Evolutionary conservation across 495 filamentous ascomycete genomes (phyloP), one percentile per base, ranked within the genome.

Genomic region (Aspergillus biplanus): DNA sequence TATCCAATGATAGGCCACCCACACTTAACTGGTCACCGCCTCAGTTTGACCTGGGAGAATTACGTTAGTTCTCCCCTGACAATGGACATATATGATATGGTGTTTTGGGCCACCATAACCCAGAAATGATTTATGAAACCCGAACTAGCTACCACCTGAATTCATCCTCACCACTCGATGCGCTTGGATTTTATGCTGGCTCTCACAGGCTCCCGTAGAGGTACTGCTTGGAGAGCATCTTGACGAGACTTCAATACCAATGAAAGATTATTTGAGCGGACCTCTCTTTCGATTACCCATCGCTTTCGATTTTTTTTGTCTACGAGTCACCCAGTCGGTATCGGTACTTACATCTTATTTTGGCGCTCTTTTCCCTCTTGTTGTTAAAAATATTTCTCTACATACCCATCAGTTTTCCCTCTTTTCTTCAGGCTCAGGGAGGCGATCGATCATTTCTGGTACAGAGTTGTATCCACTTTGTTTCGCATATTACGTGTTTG

Each of bases 21-120:
- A 73, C 67, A 46, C 65, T 82, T 61, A 71, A 79, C 64, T 81
- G 79, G 79, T 59, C 73, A 33, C 79, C 79, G 12, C 79, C 79
- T 13, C 73, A 78, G 52, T 63, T 80, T 50, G 75, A 80, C 56
- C 61, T 80, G 56, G 69, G 67, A 42, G 69, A 77, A 49, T 64
- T 79, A 35, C 70, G 68, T n/a, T 77, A 75, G 55, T 50, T 52
- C 48, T 50, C n/a, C 33, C 33, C 52, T 15, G 27, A 21, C 5
- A 54, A 16, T 27, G 21, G 21, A 27, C 21, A 27, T 27, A 27
- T 27, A 27, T 27, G 21, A 27, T 27, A 27, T 27, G 21, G 21
- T 27, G 21, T 27, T 27, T 27, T 27, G 21, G 21, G 21, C 21
- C 21, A 12, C n/a, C 32, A 15, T 33, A n/a, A 18, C 6, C n/a